Evolutionary conservation across 148 eudicot genomes (phyloP).

Genomic region (Pouteria glomerata): DNA sequence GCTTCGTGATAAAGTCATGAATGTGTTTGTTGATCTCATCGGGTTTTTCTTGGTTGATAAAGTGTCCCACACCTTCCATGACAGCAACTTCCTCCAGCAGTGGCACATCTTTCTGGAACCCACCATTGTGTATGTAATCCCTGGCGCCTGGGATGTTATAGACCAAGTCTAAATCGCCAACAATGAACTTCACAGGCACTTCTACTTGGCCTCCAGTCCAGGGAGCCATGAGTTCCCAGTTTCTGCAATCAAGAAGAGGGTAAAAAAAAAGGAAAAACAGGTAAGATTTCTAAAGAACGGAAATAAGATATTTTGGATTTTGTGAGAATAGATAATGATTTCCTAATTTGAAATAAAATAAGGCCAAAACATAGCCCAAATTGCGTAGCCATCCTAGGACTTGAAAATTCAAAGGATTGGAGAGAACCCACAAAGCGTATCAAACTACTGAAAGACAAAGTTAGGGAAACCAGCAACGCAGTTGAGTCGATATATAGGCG

Average conservation of each 20-base stretch:
- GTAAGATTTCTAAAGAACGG: neutral
- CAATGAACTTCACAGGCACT: constrained; percentile 43
- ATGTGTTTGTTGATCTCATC: constrained; percentile 30
- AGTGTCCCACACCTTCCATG: constrained; percentile 38
- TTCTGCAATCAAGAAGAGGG: constrained; percentile 20
- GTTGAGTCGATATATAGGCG: too few relatives aligned
- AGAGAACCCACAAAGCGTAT: too few relatives aligned
- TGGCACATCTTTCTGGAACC: constrained; percentile 27
- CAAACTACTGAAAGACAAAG: too few relatives aligned
- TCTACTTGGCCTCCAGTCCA: constrained; percentile 34
- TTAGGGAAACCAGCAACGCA: too few relatives aligned
- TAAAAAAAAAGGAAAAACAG: neutral
- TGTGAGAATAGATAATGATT: too few relatives aligned
- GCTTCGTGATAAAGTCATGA: constrained; percentile 21
- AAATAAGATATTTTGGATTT: too few relatives aligned
- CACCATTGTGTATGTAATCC: constrained; percentile 32
- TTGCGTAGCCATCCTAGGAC: too few relatives aligned
- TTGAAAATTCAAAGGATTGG: too few relatives aligned
- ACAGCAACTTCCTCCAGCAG: constrained; percentile 33
- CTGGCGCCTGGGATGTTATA: constrained; percentile 29
- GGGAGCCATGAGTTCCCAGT: constrained; percentile 40
- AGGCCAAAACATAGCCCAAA: too few relatives aligned
- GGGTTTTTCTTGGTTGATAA: constrained; percentile 28
- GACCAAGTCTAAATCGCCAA: constrained; percentile 37
- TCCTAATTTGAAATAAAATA: too few relatives aligned